Evolutionary conservation across 768 basidiomycete species (phyloP).

Genomic region (Lepiota subincarnata): DNA sequence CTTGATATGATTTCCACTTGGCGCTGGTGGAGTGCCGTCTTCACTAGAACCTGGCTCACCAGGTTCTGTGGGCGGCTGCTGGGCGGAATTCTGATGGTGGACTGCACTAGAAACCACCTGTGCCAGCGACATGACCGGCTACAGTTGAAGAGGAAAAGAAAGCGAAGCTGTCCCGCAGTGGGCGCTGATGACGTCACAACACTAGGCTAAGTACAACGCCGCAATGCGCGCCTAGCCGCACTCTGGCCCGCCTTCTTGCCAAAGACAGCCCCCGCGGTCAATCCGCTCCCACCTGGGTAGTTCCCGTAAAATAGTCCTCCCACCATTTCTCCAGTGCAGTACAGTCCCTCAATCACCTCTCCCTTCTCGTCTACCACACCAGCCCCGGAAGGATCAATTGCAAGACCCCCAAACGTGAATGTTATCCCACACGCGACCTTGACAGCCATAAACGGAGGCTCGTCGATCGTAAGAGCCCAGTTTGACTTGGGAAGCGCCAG

Average conservation of each 20-base stretch:
- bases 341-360: conserved; percentile 47
- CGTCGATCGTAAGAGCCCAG: conserved; percentile 57
- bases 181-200: conserved; percentile 14
- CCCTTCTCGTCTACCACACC: conserved; percentile 45
- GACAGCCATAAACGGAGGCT: conserved; percentile 57
- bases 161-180: no score
- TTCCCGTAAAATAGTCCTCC: conserved; percentile 61
- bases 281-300: conserved; percentile 67
- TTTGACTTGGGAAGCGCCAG: conserved; percentile 56
- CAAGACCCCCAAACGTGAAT: conserved; percentile 69
- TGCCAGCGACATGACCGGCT: conserved; percentile 23
- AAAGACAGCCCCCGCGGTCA: conserved; percentile 64
- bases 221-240: conserved; percentile 29
- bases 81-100: background rate
- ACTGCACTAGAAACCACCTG: conserved; percentile 20
- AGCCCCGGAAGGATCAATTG: conserved; percentile 51
- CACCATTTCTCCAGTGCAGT: conserved; percentile 67
- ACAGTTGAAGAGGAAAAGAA: no score
- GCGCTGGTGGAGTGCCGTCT: background rate
- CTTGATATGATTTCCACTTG: background rate
- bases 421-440: conserved; percentile 69
- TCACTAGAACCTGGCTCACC: no score
- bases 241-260: conserved; percentile 50
- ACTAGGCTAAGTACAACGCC: conserved; percentile 17
- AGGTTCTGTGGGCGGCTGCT: no score